Conservation (phyloP, 768 basidiomycete genomes). For the Pulveroboletus sp. region DNA sequence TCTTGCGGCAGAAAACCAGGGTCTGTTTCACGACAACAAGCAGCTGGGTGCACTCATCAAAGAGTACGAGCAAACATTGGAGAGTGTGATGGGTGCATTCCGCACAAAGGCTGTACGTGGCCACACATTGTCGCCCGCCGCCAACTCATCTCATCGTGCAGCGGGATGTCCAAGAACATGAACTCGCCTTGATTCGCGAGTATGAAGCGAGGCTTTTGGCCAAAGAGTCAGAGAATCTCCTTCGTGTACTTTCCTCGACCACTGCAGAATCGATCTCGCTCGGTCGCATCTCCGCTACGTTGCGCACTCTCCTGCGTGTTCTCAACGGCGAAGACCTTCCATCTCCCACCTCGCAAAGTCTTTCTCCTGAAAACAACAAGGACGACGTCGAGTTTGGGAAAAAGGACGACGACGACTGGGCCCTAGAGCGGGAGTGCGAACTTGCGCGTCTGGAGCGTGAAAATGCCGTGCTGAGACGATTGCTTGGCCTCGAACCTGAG, state of each 20-base stretch:
- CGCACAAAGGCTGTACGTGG: constrained; percentile 82
- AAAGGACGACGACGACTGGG: constrained; percentile 63
- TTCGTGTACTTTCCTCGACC: constrained; percentile 55
- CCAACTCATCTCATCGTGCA: constrained; percentile 28
- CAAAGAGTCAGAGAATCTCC: constrained; percentile 66
- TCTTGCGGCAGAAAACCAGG: constrained; percentile 80
- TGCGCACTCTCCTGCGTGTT: constrained; percentile 69
- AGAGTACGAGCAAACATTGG: constrained; percentile 95
- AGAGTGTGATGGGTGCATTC: constrained; percentile 91
- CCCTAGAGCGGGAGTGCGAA: constrained; percentile 89
- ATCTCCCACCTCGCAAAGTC: constrained; percentile 1
- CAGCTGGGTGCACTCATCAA: constrained; percentile 88
- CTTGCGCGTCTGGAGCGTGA: constrained; percentile 83
- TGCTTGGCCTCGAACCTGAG: constrained; percentile 52
- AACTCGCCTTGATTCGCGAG: constrained; percentile 84
- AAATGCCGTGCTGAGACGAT: constrained; percentile 74
- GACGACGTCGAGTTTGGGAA: constrained; percentile 24
- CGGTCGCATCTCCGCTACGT: constrained; percentile 61
- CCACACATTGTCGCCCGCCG: background rate
- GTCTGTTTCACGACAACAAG: constrained; percentile 91
- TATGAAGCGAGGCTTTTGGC: constrained; percentile 85
- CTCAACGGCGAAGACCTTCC: constrained; percentile 61
- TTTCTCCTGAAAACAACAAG: constrained; percentile 4
- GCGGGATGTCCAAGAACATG: constrained; percentile 92
- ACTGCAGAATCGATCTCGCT: constrained; percentile 68